These are phyloP conservation scores for Apiospora koreana DNA, from an alignment of 2,329 filamentous ascomycete genomes.

Conservation along the genomic window DNA sequence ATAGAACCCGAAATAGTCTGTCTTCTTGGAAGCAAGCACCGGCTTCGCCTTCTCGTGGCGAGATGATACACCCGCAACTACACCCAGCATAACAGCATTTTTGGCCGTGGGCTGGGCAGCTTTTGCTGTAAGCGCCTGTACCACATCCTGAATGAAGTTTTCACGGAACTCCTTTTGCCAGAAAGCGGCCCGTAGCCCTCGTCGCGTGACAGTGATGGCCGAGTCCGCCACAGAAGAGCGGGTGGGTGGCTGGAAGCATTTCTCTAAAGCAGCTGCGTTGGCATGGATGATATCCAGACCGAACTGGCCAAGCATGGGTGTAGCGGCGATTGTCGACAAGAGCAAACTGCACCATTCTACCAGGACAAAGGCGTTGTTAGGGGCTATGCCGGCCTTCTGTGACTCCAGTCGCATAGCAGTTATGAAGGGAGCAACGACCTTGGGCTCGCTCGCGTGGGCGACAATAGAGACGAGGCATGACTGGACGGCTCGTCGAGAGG, in stretches of 20 bases:
- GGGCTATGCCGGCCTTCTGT: constrained; percentile 74
- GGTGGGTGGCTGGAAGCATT: constrained; percentile 67
- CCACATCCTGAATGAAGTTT: constrained; percentile 61
- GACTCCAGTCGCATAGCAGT: constrained; percentile 70
- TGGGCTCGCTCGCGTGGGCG: constrained; percentile 54
- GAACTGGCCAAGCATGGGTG: constrained; percentile 64
- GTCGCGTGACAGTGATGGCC: constrained; percentile 74
- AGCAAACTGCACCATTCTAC: constrained; percentile 87
- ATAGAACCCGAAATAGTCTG: constrained; percentile 80
- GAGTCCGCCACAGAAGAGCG: constrained; percentile 70
- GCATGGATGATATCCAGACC: constrained; percentile 66
- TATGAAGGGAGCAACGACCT: constrained; percentile 65
- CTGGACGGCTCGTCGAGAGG: constrained; percentile 81
- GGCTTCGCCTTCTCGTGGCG: constrained; percentile 66
- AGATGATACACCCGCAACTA: constrained; percentile 83
- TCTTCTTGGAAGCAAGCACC: constrained; percentile 65
- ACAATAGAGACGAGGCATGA: constrained; percentile 73
- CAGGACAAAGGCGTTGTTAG: constrained; percentile 82
- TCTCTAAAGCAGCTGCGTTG: constrained; percentile 74
- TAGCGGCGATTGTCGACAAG: constrained; percentile 68
- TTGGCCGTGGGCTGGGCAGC: constrained; percentile 61
- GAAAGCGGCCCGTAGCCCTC: constrained; percentile 76
- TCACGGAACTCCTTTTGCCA: constrained; percentile 57
- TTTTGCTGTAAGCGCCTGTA: constrained; percentile 71
- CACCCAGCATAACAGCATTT: constrained; percentile 78